phyloP scores from a whole-genome alignment of 768 basidiomycete genomes.

The Trametes cingulata region DNA sequence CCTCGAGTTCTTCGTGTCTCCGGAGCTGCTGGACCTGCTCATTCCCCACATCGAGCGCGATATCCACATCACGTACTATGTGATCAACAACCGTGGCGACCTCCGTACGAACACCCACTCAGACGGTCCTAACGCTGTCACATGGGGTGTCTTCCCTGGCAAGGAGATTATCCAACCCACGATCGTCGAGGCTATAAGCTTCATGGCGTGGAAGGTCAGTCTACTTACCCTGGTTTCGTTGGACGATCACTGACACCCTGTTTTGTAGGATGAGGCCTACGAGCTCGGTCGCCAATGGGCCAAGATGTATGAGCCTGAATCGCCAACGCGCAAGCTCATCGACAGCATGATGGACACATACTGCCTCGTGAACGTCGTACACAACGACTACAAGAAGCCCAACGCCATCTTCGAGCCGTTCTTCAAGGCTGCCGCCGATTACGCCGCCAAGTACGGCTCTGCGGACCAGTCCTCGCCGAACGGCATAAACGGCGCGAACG shows the following conservation, averaged over 20 bases:
- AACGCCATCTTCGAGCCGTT: constrained; percentile 89
- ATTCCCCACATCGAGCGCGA: constrained; percentile 84
- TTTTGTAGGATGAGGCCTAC: constrained; percentile 82
- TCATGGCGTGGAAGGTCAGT: constrained; percentile 96
- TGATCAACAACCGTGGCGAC: constrained; percentile 95
- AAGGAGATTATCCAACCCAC: constrained; percentile 97
- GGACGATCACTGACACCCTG: neutral
- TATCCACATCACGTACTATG: constrained; percentile 91
- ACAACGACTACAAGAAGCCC: constrained; percentile 89
- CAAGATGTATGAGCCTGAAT: constrained; percentile 75
- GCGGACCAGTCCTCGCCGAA: constrained; percentile 42
- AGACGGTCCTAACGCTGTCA: constrained; percentile 97
- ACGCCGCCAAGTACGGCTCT: constrained; percentile 37
- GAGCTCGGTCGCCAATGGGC: constrained; percentile 94
- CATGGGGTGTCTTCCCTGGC: constrained; percentile 97
- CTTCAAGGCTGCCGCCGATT: constrained; percentile 71
- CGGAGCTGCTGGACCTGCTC: constrained; percentile 68
- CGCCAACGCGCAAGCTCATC: constrained; percentile 75
- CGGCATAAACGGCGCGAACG: constrained; percentile 20
- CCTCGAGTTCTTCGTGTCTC: constrained; percentile 91
- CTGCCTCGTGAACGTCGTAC: constrained; percentile 92
- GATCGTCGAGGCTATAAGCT: constrained; percentile 94
- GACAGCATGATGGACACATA: constrained; percentile 75
- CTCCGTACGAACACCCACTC: constrained; percentile 92
- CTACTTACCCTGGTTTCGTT: neutral